Conservation (phyloP, 2,329 filamentous ascomycete species). For the Macroventuria anomochaeta region DNA sequence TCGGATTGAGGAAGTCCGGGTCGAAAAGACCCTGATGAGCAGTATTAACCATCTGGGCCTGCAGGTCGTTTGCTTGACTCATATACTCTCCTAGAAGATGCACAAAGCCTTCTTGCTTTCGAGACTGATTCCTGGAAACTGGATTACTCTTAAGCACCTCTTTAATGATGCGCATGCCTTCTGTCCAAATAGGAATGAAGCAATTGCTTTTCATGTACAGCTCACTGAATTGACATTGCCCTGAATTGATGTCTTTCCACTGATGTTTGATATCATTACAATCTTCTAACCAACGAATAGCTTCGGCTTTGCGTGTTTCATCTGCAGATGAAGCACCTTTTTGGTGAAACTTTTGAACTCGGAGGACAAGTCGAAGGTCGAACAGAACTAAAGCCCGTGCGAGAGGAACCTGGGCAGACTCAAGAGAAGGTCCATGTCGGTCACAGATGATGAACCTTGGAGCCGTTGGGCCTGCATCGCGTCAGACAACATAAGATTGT, state of each 20-base stretch:
- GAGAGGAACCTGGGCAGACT: neutral
- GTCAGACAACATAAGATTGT: slow-evolving; percentile 1
- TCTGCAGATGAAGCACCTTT: slow-evolving; percentile 1
- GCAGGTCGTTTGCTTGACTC: neutral
- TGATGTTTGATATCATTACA: neutral
- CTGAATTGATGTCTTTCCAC: neutral
- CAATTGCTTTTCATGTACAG: neutral
- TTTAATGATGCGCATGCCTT: slow-evolving; percentile 1
- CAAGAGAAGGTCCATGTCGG: neutral
- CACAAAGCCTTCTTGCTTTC: neutral
- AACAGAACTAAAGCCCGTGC: slow-evolving; percentile 4
- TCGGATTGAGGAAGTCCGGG: neutral
- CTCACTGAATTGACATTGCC: neutral
- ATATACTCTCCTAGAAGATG: neutral
- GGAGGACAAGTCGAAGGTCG: neutral
- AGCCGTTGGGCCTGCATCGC: neutral
- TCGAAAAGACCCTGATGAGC: slow-evolving; percentile 1
- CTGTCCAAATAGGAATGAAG: neutral
- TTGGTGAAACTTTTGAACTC: neutral
- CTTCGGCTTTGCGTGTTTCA: slow-evolving; percentile 2
- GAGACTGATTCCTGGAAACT: too few species aligned
- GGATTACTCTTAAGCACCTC: neutral
- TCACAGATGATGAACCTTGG: neutral
- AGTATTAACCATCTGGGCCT: neutral
- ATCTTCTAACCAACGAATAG: neutral